phyloP scores from a whole-genome alignment of 805 yeast genomes.

The Wickerhamomyces kurtzmanii region DNA sequence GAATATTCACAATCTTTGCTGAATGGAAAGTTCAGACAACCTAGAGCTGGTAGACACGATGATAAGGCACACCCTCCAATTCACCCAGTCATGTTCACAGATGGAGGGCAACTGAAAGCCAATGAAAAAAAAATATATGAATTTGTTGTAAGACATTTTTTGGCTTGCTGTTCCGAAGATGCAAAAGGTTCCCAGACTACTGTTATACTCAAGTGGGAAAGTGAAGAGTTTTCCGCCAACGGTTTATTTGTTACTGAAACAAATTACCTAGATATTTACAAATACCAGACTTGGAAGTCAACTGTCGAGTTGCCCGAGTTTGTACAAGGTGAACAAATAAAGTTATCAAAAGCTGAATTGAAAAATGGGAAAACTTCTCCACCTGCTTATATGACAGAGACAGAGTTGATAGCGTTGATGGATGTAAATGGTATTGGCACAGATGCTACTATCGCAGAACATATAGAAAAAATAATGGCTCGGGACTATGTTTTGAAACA shows the following conservation, averaged over 20 bases:
- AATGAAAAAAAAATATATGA: slow-evolving; percentile 73
- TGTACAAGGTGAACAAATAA: slow-evolving; percentile 42
- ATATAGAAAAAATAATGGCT: slow-evolving; percentile 67
- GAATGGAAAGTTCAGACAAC: slow-evolving; percentile 38
- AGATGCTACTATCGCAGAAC: slow-evolving; percentile 98
- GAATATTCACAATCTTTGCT: slow-evolving; percentile 43
- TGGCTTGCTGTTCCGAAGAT: slow-evolving; percentile 89
- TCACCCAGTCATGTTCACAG: slow-evolving; percentile 63
- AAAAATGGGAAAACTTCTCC: slow-evolving; percentile 72
- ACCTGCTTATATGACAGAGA: slow-evolving; percentile 80
- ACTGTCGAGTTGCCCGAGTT: slow-evolving; percentile 59
- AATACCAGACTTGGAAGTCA: slow-evolving; percentile 69
- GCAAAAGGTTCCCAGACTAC: slow-evolving; percentile 70
- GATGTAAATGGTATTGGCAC: slow-evolving; percentile 97
- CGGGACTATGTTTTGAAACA: slow-evolving; percentile 57
- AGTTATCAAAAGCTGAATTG: slow-evolving; percentile 47
- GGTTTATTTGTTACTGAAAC: slow-evolving; percentile 67
- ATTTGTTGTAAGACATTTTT: slow-evolving; percentile 72
- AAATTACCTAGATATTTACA: slow-evolving; percentile 75
- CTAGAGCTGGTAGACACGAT: slow-evolving; percentile 74
- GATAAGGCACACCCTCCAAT: slow-evolving; percentile 99
- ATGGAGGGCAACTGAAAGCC: slow-evolving; percentile 17
- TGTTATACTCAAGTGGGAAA: slow-evolving; percentile 65
- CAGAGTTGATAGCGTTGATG: slow-evolving; percentile 88
- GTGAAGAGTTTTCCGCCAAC: slow-evolving; percentile 59